Percentiles rank a stretch among this genome's conserved stretches.
Conservation (phyloP, 331 rosid genomes). For the Cydonia oblonga region DNA sequence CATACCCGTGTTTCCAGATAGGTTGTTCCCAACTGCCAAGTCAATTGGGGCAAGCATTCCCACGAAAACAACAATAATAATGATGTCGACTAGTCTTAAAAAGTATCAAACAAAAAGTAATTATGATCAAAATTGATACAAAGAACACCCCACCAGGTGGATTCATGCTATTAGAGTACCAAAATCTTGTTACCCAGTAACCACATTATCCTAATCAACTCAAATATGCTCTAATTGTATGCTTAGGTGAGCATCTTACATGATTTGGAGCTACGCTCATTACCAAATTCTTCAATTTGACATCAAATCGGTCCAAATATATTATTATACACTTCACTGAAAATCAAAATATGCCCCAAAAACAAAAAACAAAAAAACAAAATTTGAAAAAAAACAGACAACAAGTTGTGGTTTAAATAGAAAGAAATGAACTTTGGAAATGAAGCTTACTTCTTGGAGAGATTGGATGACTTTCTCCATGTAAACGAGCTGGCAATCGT, state of each 20-base stretch:
- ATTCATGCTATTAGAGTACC: background rate
- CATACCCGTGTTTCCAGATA: background rate
- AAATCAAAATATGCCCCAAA: background rate
- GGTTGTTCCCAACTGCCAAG: background rate
- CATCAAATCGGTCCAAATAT: background rate
- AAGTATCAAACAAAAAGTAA: background rate
- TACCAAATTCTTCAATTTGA: background rate
- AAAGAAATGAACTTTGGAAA: background rate
- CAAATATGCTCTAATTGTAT: background rate
- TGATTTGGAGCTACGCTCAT: background rate
- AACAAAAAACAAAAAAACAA: background rate
- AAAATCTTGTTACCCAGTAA: background rate
- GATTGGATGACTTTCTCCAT: constrained; percentile 94
- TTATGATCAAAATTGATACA: background rate
- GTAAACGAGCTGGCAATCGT: constrained; percentile 85
- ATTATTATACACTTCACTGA: background rate
- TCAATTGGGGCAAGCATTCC: background rate
- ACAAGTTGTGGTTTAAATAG: background rate
- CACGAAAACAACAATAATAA: background rate
- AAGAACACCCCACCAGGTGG: background rate
- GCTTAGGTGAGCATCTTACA: background rate
- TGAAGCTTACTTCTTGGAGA: constrained; percentile 59
- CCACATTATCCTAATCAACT: background rate
- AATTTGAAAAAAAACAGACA: background rate
- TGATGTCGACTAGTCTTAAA: background rate